These are phyloP conservation scores for Rhynchospora breviuscula DNA, from an alignment of 176 grass and related monocot species.

Conservation along the genomic window DNA sequence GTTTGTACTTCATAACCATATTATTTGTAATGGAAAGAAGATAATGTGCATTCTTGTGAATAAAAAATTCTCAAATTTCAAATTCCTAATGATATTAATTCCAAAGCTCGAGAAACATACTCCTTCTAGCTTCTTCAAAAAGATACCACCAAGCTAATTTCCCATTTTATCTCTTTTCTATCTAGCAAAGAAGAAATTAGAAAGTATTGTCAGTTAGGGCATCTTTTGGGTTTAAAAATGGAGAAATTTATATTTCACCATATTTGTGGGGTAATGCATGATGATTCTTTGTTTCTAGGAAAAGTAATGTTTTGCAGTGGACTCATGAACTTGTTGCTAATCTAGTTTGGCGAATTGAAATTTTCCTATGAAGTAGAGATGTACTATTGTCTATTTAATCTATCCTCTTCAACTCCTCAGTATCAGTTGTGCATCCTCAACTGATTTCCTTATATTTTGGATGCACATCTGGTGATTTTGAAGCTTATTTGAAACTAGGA, in stretches of 20 bases:
- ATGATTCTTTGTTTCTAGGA: neutral
- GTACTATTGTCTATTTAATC: neutral
- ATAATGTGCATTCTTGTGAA: neutral
- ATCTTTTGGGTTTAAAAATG: neutral
- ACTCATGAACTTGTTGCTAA: neutral
- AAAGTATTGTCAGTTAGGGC: neutral
- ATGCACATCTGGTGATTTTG: neutral
- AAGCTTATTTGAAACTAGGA: no score
- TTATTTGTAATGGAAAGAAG: neutral
- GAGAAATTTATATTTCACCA: neutral
- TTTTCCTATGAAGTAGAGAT: neutral
- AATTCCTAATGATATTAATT: no score
- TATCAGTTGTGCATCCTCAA: neutral
- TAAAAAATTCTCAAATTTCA: no score
- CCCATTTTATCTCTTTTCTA: neutral
- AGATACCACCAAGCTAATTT: neutral
- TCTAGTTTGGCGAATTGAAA: neutral
- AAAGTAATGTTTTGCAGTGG: neutral
- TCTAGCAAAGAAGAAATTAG: neutral
- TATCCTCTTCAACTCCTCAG: neutral
- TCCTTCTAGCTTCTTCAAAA: neutral
- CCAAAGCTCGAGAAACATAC: neutral
- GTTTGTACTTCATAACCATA: neutral
- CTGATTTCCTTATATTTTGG: neutral
- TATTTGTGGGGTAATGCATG: neutral